These are phyloP conservation scores for Populus hybrid DNA, from an alignment of 441 rosid species.

Conservation along the genomic window DNA sequence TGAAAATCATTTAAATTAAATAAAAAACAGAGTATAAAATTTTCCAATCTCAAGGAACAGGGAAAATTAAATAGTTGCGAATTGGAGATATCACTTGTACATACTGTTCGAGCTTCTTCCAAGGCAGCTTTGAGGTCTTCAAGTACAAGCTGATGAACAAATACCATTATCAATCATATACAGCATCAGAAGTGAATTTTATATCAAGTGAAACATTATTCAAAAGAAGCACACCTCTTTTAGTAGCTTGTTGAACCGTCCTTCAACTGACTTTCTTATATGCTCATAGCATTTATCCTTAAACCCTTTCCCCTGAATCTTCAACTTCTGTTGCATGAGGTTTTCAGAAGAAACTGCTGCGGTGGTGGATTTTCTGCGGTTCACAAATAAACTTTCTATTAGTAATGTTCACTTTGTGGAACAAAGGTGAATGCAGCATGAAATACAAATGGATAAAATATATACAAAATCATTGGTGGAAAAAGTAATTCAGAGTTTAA, in stretches of 20 bases:
- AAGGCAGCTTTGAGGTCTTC: slow-evolving; percentile 94
- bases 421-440: slow-evolving; percentile 14
- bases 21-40: not conserved
- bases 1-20: not conserved
- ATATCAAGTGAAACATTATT: not conserved
- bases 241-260: slow-evolving; percentile 78
- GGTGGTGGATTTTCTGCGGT: slow-evolving; percentile 63
- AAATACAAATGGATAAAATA: not conserved
- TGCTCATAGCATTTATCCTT: slow-evolving; percentile 99
- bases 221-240: slow-evolving; percentile 47
- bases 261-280: slow-evolving; percentile 85
- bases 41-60: slow-evolving; percentile 4
- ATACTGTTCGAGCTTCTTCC: slow-evolving; percentile 91
- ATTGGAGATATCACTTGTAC: slow-evolving; percentile 19
- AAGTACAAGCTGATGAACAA: slow-evolving; percentile 69
- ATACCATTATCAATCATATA: slow-evolving; percentile 27
- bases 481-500: not conserved
- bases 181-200: slow-evolving; percentile 16
- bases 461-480: not conserved
- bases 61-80: not conserved
- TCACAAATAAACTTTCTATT: slow-evolving; percentile 4
- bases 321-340: slow-evolving; percentile 63
- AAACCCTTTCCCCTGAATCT: slow-evolving; percentile 87
- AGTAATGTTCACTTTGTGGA: not conserved
- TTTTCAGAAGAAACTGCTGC: slow-evolving; percentile 55